Percentiles rank a stretch among this genome's conserved stretches.
Conservation (phyloP, 1,284 basidiomycete species). For the Apiotrichum montevideense region DNA sequence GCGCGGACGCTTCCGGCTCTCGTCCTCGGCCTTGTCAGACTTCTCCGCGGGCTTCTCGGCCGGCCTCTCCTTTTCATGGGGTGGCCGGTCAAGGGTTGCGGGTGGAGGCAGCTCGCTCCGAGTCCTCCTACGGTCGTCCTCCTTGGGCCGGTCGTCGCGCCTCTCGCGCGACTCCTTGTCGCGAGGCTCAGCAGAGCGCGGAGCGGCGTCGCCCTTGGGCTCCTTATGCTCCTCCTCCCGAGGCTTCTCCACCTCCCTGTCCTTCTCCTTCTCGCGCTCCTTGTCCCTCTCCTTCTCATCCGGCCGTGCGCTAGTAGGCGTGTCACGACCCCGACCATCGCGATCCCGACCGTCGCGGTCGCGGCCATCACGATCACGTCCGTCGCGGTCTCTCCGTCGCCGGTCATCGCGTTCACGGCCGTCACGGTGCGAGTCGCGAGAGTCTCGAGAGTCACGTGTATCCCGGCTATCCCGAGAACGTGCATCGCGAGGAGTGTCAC, state of each 20-base stretch:
- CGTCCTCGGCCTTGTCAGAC: not conserved
- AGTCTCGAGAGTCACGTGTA: not conserved
- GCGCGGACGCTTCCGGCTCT: not conserved
- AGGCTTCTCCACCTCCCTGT: not conserved
- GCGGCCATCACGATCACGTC: conserved; percentile 3
- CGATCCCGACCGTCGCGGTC: conserved; percentile 2
- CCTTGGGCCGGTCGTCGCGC: too few species aligned
- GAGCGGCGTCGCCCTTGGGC: not conserved
- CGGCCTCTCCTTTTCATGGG: not conserved
- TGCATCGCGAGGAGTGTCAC: not conserved
- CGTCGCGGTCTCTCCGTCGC: conserved; percentile 15
- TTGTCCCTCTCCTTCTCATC: not conserved
- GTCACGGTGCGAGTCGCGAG: not conserved
- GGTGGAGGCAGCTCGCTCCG: not conserved
- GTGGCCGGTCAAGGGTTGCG: not conserved
- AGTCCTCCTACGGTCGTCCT: too few species aligned
- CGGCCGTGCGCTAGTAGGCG: not conserved
- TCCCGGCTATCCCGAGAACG: not conserved
- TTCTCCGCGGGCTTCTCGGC: too few species aligned
- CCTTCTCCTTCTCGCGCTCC: not conserved
- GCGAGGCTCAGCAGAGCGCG: not conserved
- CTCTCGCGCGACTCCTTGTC: not conserved
- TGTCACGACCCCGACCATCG: conserved; percentile 6
- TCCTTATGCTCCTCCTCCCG: not conserved
- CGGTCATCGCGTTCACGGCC: not conserved